phyloP scores from a whole-genome alignment of 495 filamentous ascomycete species.

The Podospora pseudocomata region DNA sequence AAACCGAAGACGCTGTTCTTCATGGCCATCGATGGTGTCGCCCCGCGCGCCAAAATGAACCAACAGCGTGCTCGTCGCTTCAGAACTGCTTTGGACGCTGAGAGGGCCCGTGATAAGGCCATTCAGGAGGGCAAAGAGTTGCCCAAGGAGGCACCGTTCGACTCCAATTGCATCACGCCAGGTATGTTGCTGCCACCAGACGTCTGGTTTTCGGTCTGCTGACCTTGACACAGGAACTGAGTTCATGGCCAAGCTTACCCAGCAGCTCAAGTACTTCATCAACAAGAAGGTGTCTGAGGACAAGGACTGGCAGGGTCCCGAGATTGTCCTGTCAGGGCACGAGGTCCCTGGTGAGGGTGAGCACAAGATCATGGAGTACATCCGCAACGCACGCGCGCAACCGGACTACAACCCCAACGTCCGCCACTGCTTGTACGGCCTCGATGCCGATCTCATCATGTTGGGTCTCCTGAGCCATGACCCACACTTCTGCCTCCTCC shows the following conservation, averaged over 20 bases:
- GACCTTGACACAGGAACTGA: conserved; percentile 55
- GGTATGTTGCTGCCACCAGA: conserved; percentile 38
- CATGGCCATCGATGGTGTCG: conserved; percentile 98
- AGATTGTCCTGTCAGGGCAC: conserved; percentile 94
- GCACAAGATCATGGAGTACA: conserved; percentile 99
- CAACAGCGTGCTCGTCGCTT: conserved; percentile 96
- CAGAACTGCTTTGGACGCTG: conserved; percentile 87
- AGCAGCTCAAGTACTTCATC: conserved; percentile 96
- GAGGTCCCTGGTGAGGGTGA: conserved; percentile 99
- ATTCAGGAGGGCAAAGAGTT: conserved; percentile 82
- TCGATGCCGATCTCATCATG: conserved; percentile 99
- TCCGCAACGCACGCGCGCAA: conserved; percentile 92
- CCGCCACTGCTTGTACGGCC: conserved; percentile 93
- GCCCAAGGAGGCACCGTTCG: conserved; percentile 92
- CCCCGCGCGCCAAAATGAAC: conserved; percentile 99
- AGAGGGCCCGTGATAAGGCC: conserved; percentile 84
- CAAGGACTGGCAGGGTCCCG: conserved; percentile 91
- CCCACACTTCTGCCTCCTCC: conserved; percentile 94
- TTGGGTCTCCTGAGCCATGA: conserved; percentile 94
- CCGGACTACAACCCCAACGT: conserved; percentile 91
- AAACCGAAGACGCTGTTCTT: conserved; percentile 98
- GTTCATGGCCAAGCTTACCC: conserved; percentile 94
- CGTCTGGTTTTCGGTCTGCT: conserved; percentile 3
- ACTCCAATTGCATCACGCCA: conserved; percentile 99
- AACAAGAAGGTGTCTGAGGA: conserved; percentile 98